A percentile compares a stretch with the other conserved stretches of the same genome.
Evolutionary conservation across 306 rosid genomes (phyloP).

Genomic region (Gillenia trifoliata): DNA sequence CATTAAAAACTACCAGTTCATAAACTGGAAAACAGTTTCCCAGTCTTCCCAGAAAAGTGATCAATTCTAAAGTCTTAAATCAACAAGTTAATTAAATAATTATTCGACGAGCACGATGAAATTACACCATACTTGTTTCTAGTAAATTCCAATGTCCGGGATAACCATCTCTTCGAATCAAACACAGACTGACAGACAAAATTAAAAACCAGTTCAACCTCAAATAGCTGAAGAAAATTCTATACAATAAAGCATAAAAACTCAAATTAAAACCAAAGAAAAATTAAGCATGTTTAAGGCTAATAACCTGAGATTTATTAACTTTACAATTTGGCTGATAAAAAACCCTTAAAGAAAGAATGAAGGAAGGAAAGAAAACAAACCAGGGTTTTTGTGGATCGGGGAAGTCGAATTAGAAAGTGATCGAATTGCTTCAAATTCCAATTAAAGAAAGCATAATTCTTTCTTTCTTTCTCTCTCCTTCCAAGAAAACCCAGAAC

Average conservation of each 20-base stretch:
- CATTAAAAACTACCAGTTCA: background rate
- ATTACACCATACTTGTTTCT: background rate
- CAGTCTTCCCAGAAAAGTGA: background rate
- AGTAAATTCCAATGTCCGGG: background rate
- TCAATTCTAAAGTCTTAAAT: background rate
- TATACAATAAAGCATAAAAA: background rate
- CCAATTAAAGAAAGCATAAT: background rate
- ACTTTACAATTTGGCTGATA: background rate
- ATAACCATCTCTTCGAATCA: background rate
- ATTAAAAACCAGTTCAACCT: background rate
- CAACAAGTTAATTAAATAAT: background rate
- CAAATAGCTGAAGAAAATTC: background rate
- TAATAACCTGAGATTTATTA: background rate
- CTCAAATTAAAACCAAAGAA: background rate
- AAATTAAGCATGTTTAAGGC: background rate
- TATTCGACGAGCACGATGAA: background rate
- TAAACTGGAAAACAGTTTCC: background rate
- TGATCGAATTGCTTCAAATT: constrained; percentile 19
- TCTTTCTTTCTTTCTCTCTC: background rate
- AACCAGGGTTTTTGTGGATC: background rate
- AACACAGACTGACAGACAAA: background rate
- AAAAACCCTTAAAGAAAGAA: background rate
- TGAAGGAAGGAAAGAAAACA: background rate
- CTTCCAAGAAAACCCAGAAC: constrained; percentile 8
- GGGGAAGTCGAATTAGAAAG: background rate